phyloP scores from a whole-genome alignment of 345 rosid species.

The Citrus medica region DNA sequence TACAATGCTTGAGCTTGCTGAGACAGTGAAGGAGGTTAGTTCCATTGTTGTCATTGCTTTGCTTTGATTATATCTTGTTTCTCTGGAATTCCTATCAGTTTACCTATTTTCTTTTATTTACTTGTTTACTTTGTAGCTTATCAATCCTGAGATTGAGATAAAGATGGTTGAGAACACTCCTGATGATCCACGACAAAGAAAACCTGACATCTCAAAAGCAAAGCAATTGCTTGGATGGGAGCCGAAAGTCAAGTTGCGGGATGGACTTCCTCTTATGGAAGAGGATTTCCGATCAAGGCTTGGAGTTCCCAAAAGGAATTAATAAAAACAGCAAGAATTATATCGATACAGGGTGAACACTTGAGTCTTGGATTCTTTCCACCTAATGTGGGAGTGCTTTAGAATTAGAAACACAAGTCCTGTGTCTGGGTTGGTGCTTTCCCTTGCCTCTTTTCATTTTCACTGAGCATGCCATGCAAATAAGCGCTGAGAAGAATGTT shows the following conservation, averaged over 20 bases:
- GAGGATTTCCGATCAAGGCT: constrained; percentile 81
- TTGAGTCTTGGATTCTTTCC: background rate
- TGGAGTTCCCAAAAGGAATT: constrained; percentile 40
- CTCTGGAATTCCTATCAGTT: background rate
- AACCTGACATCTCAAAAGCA: constrained; percentile 84
- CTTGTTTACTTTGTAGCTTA: constrained; percentile 40
- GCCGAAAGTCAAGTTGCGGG: constrained; percentile 75
- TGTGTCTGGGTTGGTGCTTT: background rate
- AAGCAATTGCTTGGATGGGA: constrained; percentile 91
- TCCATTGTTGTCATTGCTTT: background rate
- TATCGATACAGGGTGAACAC: background rate
- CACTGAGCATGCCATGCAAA: background rate
- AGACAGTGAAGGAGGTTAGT: constrained; percentile 89
- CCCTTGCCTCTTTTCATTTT: background rate
- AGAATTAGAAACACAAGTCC: background rate
- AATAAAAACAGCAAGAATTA: background rate
- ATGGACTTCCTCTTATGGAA: constrained; percentile 92
- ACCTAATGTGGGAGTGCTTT: background rate
- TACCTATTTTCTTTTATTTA: background rate
- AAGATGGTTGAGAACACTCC: constrained; percentile 91
- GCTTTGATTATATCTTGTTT: background rate
- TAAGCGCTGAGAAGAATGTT: background rate
- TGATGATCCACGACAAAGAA: constrained; percentile 88
- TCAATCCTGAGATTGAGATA: constrained; percentile 74
- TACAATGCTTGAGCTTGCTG: constrained; percentile 87